Base-by-base conservation (phyloP, 306 rosid species). In the Oxytropis ochrocephala region DNA sequence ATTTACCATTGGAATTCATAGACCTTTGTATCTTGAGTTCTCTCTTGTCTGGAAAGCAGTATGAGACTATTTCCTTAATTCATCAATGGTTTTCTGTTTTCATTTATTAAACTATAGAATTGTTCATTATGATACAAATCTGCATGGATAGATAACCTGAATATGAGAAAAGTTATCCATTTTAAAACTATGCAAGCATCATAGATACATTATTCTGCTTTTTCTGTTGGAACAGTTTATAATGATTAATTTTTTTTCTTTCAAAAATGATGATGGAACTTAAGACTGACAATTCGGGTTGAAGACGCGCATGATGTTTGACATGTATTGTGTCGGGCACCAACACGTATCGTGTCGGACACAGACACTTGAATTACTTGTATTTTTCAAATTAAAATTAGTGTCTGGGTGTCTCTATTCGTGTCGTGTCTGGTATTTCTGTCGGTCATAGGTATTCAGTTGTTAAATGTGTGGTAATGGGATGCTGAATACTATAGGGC, bases 1-100 rank as follows among this genome's bases (percentile, higher is more conserved):
- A 60, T 58, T 71, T 75, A 48, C 72, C 78, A 65, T 75, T 75
- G 47, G 67, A 75, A 75, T 58, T 80, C 70, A 56, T 80, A 47
- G 73, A 70, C 44, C n/a, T 21, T 14, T 49, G 69, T 75, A 80
- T 14, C 66, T 43, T 64, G 44, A 53, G n/a, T 58, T 42, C 48
- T 80, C 53, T 62, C 50, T 64, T 12, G 10, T 6, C 46, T 65
- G 24, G 21, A 59, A 59, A 70, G 29, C 59, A 39, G 53, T 32
- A 61, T 61, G 8, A 65, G 44, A 67, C 42, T 38, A 29, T 67
- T 69, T 35, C 50, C 51, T 69, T 32, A 42, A 38, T 62, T 60
- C 52, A 47, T 47, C 14, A 14, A 21, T 60, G 33, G 30, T 14
- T 60, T 21, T 35, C 51, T n/a, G n/a, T 11, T 43, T 43, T 42